Evolutionary conservation across 73 alveolate genomes (phyloP).

Genomic region (Paramecium biaurelia): DNA sequence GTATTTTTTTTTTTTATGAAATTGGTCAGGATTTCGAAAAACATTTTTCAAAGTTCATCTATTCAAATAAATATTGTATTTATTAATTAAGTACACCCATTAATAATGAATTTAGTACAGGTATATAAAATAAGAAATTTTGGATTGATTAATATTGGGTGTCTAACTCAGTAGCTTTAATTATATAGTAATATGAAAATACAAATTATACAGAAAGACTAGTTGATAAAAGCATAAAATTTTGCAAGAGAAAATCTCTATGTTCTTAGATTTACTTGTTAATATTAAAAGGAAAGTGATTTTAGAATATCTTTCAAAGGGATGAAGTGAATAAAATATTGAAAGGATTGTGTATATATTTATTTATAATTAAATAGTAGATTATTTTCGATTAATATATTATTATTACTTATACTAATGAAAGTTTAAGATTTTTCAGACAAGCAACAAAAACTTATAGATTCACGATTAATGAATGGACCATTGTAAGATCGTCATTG

Average conservation of each 20-base stretch:
- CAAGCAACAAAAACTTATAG: constrained; percentile 12
- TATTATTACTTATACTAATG: constrained; percentile 3
- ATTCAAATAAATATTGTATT: too few species aligned
- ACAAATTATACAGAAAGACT: too few species aligned
- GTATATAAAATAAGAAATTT: too few species aligned
- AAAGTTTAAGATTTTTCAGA: constrained; percentile 2
- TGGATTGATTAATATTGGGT: too few species aligned
- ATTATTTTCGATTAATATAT: background rate
- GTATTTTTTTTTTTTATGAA: too few species aligned
- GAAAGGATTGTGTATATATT: background rate
- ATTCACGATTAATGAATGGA: constrained; percentile 72
- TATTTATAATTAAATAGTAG: background rate
- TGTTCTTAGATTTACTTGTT: background rate
- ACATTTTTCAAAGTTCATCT: too few species aligned
- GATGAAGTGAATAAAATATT: background rate
- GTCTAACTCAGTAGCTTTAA: too few species aligned
- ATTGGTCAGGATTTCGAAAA: too few species aligned
- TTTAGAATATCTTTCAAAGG: background rate
- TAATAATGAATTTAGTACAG: too few species aligned
- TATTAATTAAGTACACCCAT: too few species aligned
- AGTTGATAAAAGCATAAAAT: background rate
- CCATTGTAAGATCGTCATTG: constrained; percentile 90
- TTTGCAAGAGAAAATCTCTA: background rate
- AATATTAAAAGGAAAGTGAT: background rate
- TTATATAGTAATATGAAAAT: too few species aligned